Evolutionary conservation across 768 basidiomycete species (phyloP).

Genomic region (Mycena galopus): DNA sequence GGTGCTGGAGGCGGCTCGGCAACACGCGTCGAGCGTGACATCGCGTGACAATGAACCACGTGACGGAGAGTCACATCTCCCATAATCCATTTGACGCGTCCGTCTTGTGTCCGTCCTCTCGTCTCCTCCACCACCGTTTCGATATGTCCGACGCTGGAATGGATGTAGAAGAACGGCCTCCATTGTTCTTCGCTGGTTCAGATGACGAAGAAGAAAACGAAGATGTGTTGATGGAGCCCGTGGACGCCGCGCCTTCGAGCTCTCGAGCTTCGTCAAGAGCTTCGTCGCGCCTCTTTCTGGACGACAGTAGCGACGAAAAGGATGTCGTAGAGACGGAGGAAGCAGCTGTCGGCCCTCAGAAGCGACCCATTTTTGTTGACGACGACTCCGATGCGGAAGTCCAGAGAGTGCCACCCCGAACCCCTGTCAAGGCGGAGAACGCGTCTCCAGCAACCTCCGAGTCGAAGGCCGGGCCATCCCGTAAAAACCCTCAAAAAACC

Average conservation of each 20-base stretch:
- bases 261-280: constrained; percentile 34
- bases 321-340: constrained; percentile 12
- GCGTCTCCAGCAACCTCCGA: not conserved
- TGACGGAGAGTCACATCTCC: no score
- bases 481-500: constrained; percentile 21
- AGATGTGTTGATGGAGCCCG: constrained; percentile 28
- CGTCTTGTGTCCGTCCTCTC: not conserved
- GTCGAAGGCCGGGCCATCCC: constrained; percentile 38
- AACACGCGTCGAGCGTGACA: no score
- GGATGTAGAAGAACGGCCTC: constrained; percentile 48
- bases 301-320: constrained; percentile 34
- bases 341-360: constrained; percentile 3
- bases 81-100: not conserved
- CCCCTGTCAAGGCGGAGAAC: constrained; percentile 47
- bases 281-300: constrained; percentile 33
- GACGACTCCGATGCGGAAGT: constrained; percentile 53
- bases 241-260: constrained; percentile 24
- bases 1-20: no score
- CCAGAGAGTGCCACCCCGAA: constrained; percentile 47
- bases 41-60: no score
- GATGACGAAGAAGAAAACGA: constrained; percentile 61
- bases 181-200: constrained; percentile 72
- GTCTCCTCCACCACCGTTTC: not conserved
- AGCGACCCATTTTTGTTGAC: constrained; percentile 35
- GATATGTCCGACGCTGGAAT: constrained; percentile 46